These are phyloP conservation scores for Mrakiaceae sp. DNA, from an alignment of 1,284 basidiomycete species.

Conservation along the genomic window DNA sequence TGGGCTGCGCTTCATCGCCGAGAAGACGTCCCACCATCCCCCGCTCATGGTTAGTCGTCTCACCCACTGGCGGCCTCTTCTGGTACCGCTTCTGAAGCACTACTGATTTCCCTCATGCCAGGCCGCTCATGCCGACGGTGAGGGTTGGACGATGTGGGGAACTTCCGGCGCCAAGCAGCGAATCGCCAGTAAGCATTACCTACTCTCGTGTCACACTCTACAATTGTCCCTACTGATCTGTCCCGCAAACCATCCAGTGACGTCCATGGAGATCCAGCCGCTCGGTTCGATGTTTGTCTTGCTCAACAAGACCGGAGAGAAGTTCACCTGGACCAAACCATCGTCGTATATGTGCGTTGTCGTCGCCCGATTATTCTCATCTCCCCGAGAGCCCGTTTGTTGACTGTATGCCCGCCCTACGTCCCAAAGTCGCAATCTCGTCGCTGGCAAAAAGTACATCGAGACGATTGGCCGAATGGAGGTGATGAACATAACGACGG, in stretches of 20 bases:
- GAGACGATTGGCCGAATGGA: slow-evolving; percentile 62
- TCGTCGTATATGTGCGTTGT: slow-evolving; percentile 56
- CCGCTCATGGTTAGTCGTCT: slow-evolving; percentile 40
- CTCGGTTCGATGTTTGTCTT: slow-evolving; percentile 53
- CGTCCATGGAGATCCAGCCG: slow-evolving; percentile 71
- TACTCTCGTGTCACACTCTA: slow-evolving; percentile 20
- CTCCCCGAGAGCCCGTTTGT: no score
- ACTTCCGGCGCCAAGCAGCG: slow-evolving; percentile 70
- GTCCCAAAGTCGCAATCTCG: slow-evolving; percentile 49
- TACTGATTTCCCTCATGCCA: no score
- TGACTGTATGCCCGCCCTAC: no score
- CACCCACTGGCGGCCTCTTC: no score
- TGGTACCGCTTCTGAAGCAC: no score
- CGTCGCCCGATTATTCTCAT: no score
- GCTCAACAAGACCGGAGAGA: slow-evolving; percentile 15
- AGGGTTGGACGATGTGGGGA: slow-evolving; percentile 58
- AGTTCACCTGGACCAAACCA: slow-evolving; percentile 48
- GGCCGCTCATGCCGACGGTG: slow-evolving; percentile 69
- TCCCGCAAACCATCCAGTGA: slow-evolving; percentile 43
- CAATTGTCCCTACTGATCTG: slow-evolving; percentile 21
- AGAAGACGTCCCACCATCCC: slow-evolving; percentile 81
- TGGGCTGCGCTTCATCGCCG: slow-evolving; percentile 60
- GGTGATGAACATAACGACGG: slow-evolving; percentile 50
- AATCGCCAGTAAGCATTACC: slow-evolving; percentile 58
- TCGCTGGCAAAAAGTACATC: slow-evolving; percentile 81